These are phyloP conservation scores for Raddia distichophylla DNA, from an alignment of 176 grass and related monocot genomes.

Conservation along the genomic window DNA sequence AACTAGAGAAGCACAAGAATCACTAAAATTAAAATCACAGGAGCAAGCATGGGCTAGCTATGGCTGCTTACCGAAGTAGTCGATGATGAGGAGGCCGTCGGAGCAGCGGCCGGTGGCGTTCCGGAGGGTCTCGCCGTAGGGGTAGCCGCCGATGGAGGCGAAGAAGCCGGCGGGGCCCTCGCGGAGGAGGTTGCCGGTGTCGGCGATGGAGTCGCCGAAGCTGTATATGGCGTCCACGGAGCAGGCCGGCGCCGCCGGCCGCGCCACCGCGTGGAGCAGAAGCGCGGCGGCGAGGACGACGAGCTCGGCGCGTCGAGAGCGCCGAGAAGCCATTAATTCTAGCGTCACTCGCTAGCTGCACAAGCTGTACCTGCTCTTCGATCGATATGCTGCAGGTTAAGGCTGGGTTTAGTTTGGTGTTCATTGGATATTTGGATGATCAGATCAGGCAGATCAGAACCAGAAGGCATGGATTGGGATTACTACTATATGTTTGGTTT, in stretches of 20 bases:
- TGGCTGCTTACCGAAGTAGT: slow-evolving; percentile 65
- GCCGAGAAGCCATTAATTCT: background rate
- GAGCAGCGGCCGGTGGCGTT: slow-evolving; percentile 90
- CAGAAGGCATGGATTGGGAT: background rate
- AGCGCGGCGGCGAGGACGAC: slow-evolving; percentile 2
- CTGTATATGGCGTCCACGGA: slow-evolving; percentile 87
- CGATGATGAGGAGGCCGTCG: slow-evolving; percentile 94
- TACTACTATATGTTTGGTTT: background rate
- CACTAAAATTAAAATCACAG: no score
- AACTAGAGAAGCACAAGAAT: no score
- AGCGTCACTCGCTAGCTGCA: no score
- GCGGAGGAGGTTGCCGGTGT: slow-evolving; percentile 85
- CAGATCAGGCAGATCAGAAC: background rate
- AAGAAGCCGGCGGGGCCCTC: slow-evolving; percentile 70
- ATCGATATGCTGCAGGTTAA: background rate
- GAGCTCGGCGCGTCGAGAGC: background rate
- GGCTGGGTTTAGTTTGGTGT: background rate
- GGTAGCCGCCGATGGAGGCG: slow-evolving; percentile 76
- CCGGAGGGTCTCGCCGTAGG: slow-evolving; percentile 68
- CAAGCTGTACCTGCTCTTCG: no score
- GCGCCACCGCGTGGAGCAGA: background rate
- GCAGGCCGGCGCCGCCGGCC: slow-evolving; percentile 44
- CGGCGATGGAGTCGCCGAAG: slow-evolving; percentile 91
- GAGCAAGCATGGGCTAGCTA: no score
- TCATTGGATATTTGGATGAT: background rate